Evolutionary conservation across 73 alveolate species (phyloP).

Genomic region (Tetrahymena borealis): DNA sequence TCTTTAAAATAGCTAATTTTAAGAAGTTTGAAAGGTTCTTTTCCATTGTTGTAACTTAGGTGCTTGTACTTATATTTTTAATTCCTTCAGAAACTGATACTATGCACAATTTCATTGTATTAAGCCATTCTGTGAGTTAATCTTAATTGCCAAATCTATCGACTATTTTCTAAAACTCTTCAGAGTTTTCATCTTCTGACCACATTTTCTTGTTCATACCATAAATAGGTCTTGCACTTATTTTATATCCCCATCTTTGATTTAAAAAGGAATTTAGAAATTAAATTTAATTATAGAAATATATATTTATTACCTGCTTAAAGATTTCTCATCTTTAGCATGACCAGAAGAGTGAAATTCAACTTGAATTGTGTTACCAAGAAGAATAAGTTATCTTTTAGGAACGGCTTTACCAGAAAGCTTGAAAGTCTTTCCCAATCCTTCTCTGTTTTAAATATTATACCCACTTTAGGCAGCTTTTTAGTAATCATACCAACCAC

Average conservation of each 20-base stretch:
- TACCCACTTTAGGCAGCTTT: slow-evolving; percentile 44
- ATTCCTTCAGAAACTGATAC: slow-evolving; percentile 15
- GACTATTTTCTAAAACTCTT: background rate
- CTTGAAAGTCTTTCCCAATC: slow-evolving; percentile 59
- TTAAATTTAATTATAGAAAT: background rate
- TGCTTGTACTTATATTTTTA: background rate
- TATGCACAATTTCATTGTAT: background rate
- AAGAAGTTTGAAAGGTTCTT: background rate
- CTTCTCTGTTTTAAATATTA: slow-evolving; percentile 41
- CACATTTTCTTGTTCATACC: slow-evolving; percentile 21
- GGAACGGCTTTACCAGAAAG: slow-evolving; percentile 60
- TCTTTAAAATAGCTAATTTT: background rate
- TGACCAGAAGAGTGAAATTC: slow-evolving; percentile 72
- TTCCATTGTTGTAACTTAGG: slow-evolving; percentile 8
- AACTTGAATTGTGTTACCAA: slow-evolving; percentile 58
- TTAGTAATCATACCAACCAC: slow-evolving; percentile 31
- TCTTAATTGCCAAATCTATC: background rate
- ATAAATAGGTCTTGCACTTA: slow-evolving; percentile 62
- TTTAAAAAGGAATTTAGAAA: background rate
- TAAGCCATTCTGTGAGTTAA: background rate
- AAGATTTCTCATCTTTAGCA: slow-evolving; percentile 49
- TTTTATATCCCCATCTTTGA: slow-evolving; percentile 71
- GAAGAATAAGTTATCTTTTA: slow-evolving; percentile 48
- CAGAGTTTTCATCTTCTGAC: background rate
- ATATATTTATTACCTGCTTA: background rate